Base-by-base conservation (phyloP, 306 rosid species). In the Cucurbita ficifolia region DNA sequence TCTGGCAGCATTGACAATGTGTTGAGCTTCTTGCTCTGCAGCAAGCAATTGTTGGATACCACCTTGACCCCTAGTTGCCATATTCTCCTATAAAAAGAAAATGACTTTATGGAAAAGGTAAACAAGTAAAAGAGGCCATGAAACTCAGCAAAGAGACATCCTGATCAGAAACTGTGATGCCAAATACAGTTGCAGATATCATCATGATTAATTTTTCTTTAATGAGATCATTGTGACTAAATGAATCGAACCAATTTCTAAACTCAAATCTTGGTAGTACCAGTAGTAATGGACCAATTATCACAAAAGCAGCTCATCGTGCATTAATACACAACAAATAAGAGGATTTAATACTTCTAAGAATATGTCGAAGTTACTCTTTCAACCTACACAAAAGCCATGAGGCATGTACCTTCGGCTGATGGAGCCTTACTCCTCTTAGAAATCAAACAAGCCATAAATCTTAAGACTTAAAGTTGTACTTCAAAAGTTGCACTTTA, bases 21-120 rank as follows among this genome's bases (percentile, higher is more conserved):
- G 90, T 73, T 95, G 99, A 48, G 97, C 99, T 75, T 91, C 99
- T 85, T 91, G 97, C 61, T 95, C 99, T 17, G 96, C 97, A 78
- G 96, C 90, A 75, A 95, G 87, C 91, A 95, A 79, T 76, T 95
- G 99, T 42, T 95, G 99, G 81, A 95, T 95, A 77, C 99, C 92
- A 78, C 97, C 97, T 84, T 88, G 97, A 81, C 88, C 82, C 79
- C 97, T 88, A 29, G 96, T 79, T 70, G 97, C 92, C 99, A 91
- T 95, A 70, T 80, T 86, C 83, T 39, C 43, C 83, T 78, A 64
- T 29, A 74, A 74, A 56, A 59, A 22, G 29, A 57, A 58, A 5
- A 49, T 49, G 8, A 49, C 6, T 12, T 14, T 49, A n/a, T 49
- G 6, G 16, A 49, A n/a, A 14, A 12, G 14, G 2, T 14, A 14